Conservation (phyloP, 2,329 filamentous ascomycete genomes). For the Cladosporium halotolerans region DNA sequence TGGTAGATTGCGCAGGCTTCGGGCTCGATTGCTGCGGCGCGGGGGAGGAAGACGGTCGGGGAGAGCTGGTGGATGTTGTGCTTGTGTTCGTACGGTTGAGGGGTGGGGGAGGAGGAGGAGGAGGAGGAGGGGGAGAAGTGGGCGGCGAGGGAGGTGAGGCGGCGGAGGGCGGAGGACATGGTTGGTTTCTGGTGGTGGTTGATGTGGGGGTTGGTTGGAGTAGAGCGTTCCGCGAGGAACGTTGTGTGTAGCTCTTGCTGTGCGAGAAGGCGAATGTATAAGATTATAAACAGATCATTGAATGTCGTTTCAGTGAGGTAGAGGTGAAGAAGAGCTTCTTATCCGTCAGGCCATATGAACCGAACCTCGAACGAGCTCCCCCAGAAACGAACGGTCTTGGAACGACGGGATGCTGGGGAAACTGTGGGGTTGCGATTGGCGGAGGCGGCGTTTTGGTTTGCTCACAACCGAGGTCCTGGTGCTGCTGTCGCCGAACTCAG, state of each 20-base stretch:
- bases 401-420: background rate
- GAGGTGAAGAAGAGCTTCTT: no score
- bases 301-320: background rate
- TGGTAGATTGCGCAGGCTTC: slow-evolving; percentile 74
- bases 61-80: slow-evolving; percentile 71
- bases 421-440: slow-evolving; percentile 1
- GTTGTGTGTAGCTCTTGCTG: no score
- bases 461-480: slow-evolving; percentile 1
- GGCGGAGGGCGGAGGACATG: slow-evolving; percentile 61
- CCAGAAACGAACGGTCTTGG: no score
- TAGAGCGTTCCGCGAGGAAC: no score
- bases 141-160: slow-evolving; percentile 51
- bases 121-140: slow-evolving; percentile 34
- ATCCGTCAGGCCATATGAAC: no score
- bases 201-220: no score
- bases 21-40: slow-evolving; percentile 83
- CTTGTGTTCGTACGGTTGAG: slow-evolving; percentile 32
- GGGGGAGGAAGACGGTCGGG: slow-evolving; percentile 78
- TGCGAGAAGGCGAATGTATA: no score
- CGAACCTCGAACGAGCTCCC: no score
- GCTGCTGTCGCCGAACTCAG: background rate
- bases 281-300: background rate
- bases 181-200: background rate
- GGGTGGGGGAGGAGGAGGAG: slow-evolving; percentile 19
- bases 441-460: slow-evolving; percentile 3